Percentiles rank a stretch among this genome's conserved stretches.
Conservation (phyloP, 75 land plant species). For the Larix kaempferi region DNA sequence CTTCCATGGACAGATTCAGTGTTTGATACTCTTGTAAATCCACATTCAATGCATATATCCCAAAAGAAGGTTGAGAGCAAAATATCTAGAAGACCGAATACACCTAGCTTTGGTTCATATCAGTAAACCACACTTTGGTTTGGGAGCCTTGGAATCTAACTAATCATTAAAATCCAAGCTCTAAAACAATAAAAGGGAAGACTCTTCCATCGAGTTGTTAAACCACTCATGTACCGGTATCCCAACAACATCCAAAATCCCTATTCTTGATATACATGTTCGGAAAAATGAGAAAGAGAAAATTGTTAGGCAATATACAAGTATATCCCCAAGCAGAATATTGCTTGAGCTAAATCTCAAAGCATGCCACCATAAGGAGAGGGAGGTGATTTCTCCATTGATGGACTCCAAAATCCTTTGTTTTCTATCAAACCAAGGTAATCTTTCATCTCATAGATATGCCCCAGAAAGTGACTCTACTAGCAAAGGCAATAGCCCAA, state of each 20-base stretch:
- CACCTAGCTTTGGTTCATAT: too few species aligned
- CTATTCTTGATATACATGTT: slow-evolving; percentile 69
- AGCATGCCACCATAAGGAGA: slow-evolving; percentile 74
- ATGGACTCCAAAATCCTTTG: slow-evolving; percentile 73
- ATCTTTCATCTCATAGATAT: slow-evolving; percentile 95
- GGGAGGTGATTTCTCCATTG: slow-evolving; percentile 42
- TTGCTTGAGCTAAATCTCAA: slow-evolving; percentile 69
- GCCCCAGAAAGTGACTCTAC: slow-evolving; percentile 98
- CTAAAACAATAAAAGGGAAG: slow-evolving; percentile 76
- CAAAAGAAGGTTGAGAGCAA: too few species aligned
- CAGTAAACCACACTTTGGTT: slow-evolving; percentile 39
- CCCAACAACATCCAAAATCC: slow-evolving; percentile 73
- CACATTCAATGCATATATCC: too few species aligned
- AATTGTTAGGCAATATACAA: slow-evolving; percentile 59
- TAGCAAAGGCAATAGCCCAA: slow-evolving; percentile 91
- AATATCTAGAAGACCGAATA: too few species aligned
- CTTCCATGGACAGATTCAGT: too few species aligned
- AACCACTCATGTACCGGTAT: slow-evolving; percentile 81
- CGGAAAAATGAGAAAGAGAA: slow-evolving; percentile 67
- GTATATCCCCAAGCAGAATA: slow-evolving; percentile 81
- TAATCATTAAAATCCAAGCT: slow-evolving; percentile 95
- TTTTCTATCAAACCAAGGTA: slow-evolving; percentile 93
- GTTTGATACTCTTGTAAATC: too few species aligned
- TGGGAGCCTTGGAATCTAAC: slow-evolving; percentile 64
- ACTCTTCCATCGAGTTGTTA: slow-evolving; percentile 96